phyloP scores from a whole-genome alignment of 2,329 filamentous ascomycete genomes.

The Didymosphaeria variabile region DNA sequence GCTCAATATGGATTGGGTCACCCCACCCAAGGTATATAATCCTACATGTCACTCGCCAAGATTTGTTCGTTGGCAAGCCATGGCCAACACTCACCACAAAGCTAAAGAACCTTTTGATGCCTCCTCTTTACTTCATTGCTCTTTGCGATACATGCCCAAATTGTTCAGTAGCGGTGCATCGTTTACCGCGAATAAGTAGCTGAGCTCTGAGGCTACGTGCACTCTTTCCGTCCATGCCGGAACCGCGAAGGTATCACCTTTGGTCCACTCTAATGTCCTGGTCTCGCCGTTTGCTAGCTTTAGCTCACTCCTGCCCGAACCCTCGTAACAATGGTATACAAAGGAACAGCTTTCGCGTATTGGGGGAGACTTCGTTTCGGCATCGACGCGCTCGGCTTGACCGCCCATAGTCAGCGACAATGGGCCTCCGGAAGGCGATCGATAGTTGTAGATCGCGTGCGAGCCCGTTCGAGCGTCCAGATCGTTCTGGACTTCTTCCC shows the following conservation, averaged over 20 bases:
- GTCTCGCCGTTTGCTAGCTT: slow-evolving; percentile 31
- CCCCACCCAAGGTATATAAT: too few species aligned
- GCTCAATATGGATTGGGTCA: too few species aligned
- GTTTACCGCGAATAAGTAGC: slow-evolving; percentile 62
- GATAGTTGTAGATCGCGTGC: slow-evolving; percentile 45
- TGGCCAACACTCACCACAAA: neutral
- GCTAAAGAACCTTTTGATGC: too few species aligned
- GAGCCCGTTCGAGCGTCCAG: slow-evolving; percentile 46
- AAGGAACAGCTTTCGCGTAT: slow-evolving; percentile 60
- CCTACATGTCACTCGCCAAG: too few species aligned
- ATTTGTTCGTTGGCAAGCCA: too few species aligned
- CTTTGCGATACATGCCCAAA: slow-evolving; percentile 58
- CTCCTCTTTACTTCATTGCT: neutral
- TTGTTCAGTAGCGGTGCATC: slow-evolving; percentile 62
- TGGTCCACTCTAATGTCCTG: slow-evolving; percentile 52
- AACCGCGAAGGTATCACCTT: slow-evolving; percentile 63
- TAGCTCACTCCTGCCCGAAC: slow-evolving; percentile 53
- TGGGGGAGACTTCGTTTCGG: slow-evolving; percentile 46
- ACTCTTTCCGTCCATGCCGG: slow-evolving; percentile 61
- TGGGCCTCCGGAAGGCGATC: slow-evolving; percentile 45
- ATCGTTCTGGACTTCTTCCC: slow-evolving; percentile 53
- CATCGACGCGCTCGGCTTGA: slow-evolving; percentile 55
- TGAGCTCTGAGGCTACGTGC: slow-evolving; percentile 44
- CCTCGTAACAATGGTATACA: slow-evolving; percentile 62
- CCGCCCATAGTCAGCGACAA: slow-evolving; percentile 59